Evolutionary conservation across 441 rosid genomes (phyloP), one percentile per base, ranked within the genome.

Genomic region (Gossypium aridum): DNA sequence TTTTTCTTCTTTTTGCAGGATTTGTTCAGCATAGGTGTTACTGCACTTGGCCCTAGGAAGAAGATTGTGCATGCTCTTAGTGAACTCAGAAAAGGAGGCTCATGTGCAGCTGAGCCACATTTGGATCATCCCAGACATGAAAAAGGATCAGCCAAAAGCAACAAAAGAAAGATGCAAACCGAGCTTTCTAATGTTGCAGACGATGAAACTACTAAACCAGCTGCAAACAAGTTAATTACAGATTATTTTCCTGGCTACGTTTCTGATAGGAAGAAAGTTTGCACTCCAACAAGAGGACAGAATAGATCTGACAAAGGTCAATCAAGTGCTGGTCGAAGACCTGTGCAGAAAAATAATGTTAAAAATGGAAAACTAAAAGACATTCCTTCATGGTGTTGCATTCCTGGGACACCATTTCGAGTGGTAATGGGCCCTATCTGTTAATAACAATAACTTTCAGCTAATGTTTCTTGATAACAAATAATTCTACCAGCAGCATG

Each of bases 31-130:
- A 90, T 94, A 54, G 99, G 99, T 69, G 84, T 94, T 14, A 84
- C 92, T 17, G 85, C 99, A 65, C 94, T 91, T 70, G 99, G 98
- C 43, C 98, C 99, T 1, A 89, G 98, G 89, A 94, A 91, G 87
- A 94, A 89, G 80, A 88, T 94, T 74, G 74, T 86, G 80, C 89
- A 82, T 81, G 96, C 99, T 63, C 92, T 94, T 72, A 69, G 60
- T 45, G 83, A 83, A 68, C 86, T 89, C 78, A 84, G 86, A 81
- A 86, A 83, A 80, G 81, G 79, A 1, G 19, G 64, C 72, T 64
- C 69, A 59, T 25, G 47, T 74, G 77, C 80, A 28, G 68, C 71
- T 51, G 86, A 65, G 74, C 61, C 64, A 45, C 78, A 71, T 60
- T 73, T 20, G 49, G 85, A 75, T 51, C 75, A 76, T n/a, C 66